Conservation (phyloP, 2,329 filamentous ascomycete species). For the Parafenestella ontariensis region DNA sequence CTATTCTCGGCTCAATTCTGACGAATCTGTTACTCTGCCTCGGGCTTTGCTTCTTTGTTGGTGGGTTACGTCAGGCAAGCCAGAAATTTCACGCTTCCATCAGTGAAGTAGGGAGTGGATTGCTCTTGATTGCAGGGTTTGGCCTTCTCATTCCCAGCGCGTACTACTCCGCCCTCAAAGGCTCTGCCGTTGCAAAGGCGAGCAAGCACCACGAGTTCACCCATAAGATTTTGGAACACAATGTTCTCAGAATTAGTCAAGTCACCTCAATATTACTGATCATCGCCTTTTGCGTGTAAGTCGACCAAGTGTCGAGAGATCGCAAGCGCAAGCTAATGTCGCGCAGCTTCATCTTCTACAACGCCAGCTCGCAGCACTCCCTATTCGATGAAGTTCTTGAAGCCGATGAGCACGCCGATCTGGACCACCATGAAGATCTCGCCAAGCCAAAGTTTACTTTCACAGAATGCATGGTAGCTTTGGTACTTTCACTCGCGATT, state of each 20-base stretch:
- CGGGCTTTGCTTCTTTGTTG: constrained; percentile 80
- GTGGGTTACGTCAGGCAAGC: constrained; percentile 72
- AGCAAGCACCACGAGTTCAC: constrained; percentile 42
- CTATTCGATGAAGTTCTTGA: constrained; percentile 80
- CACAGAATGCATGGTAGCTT: constrained; percentile 72
- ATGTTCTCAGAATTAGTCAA: constrained; percentile 45
- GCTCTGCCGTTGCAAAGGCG: constrained; percentile 31
- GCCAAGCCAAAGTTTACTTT: constrained; percentile 74
- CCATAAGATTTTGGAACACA: constrained; percentile 41
- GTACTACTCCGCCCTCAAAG: constrained; percentile 55
- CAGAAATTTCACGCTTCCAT: constrained; percentile 77
- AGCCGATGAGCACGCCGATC: constrained; percentile 71
- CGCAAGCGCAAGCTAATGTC: constrained; percentile 63
- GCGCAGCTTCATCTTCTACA: constrained; percentile 69
- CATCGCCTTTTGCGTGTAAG: constrained; percentile 49
- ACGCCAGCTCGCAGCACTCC: constrained; percentile 75
- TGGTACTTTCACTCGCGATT: constrained; percentile 68
- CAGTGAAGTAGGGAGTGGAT: constrained; percentile 78
- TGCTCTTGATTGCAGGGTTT: constrained; percentile 78
- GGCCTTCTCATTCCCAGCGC: constrained; percentile 44
- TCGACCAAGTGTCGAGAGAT: constrained; percentile 52
- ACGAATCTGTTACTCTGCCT: constrained; percentile 83
- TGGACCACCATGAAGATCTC: constrained; percentile 67
- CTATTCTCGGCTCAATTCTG: constrained; percentile 82
- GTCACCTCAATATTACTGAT: constrained; percentile 47